Evolutionary conservation across 768 basidiomycete species (phyloP), one percentile per base, ranked within the genome.

Genomic region (Collybiopsis confluens): DNA sequence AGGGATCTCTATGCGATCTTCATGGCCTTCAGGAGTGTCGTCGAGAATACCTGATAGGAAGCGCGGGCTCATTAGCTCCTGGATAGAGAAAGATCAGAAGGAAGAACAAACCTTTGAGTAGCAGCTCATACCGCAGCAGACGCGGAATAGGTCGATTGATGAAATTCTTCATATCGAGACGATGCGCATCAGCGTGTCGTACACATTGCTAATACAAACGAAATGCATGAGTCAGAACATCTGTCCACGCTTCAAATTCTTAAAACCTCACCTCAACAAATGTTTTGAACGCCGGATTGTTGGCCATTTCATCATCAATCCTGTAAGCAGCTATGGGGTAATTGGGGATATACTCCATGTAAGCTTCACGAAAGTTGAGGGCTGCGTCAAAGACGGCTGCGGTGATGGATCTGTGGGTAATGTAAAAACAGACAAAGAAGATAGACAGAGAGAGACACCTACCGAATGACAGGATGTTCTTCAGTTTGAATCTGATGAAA

Each of bases 61-160:
- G n/a, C n/a, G n/a, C n/a, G n/a, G n/a, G n/a, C n/a, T n/a, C n/a
- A n/a, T n/a, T n/a, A n/a, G n/a, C n/a, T n/a, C n/a, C n/a, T n/a
- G n/a, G n/a, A n/a, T n/a, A n/a, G n/a, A n/a, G n/a, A n/a, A n/a
- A n/a, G 36, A 37, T 88, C 26, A 80, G n/a, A n/a, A n/a, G n/a
- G n/a, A n/a, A n/a, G 56, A 87, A 70, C 57, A 98, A 88, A 28
- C 80, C 77, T 58, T 87, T 88, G 56, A 98, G 70, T 20, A 98
- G 74, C 1, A 98, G 76, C 58, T 90, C 86, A 65, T 98, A 98
- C 46, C 95, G 88, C 42, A 94, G 74, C 33, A 96, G 70, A 42
- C 95, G 85, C 56, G 92, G 90, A 58, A 96, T 94, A 2, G 95
- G 92, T 30, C 93, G 83, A 62, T 91, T 86, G 62, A 95, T 88